Conservation (phyloP, 1,139 yeast species). For the Candida glucosophila region DNA sequence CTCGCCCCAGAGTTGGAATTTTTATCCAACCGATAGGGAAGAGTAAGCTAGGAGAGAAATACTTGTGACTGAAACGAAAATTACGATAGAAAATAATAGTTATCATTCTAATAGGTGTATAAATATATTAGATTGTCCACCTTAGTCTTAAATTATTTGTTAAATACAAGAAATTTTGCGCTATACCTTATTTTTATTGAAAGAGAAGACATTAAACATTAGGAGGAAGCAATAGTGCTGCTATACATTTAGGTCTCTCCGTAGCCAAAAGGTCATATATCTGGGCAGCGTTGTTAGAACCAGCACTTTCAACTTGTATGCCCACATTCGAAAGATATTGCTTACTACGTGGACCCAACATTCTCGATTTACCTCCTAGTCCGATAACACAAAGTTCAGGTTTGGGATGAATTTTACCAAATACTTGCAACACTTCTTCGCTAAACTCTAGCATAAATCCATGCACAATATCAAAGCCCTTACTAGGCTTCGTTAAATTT, state of each 20-base stretch:
- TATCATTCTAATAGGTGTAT: too few relatives aligned
- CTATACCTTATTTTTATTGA: too few relatives aligned
- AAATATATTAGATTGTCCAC: too few relatives aligned
- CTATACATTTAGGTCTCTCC: conserved; percentile 66
- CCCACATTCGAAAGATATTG: conserved; percentile 48
- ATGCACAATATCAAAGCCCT: conserved; percentile 28
- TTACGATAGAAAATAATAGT: too few relatives aligned
- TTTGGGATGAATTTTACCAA: conserved; percentile 58
- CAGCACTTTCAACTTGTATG: conserved; percentile 60
- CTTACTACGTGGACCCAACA: conserved; percentile 49
- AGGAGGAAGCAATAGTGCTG: conserved; percentile 66
- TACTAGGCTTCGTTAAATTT: conserved; percentile 27
- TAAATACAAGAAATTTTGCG: too few relatives aligned
- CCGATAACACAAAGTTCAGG: conserved; percentile 74
- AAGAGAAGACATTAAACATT: conserved; percentile 41
- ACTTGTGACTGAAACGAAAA: too few relatives aligned
- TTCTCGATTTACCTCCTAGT: conserved; percentile 53
- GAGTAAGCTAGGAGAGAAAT: too few relatives aligned
- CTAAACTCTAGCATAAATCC: conserved; percentile 38
- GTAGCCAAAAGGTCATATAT: conserved; percentile 71
- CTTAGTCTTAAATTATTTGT: too few relatives aligned
- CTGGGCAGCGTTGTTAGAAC: conserved; percentile 60
- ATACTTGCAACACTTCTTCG: conserved; percentile 35
- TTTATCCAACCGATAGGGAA: too few relatives aligned
- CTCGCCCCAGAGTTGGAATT: too few relatives aligned